Percentiles rank a stretch among this genome's conserved stretches.
Evolutionary conservation across 768 basidiomycete genomes (phyloP).

Genomic region (Albatrellus ellisii): DNA sequence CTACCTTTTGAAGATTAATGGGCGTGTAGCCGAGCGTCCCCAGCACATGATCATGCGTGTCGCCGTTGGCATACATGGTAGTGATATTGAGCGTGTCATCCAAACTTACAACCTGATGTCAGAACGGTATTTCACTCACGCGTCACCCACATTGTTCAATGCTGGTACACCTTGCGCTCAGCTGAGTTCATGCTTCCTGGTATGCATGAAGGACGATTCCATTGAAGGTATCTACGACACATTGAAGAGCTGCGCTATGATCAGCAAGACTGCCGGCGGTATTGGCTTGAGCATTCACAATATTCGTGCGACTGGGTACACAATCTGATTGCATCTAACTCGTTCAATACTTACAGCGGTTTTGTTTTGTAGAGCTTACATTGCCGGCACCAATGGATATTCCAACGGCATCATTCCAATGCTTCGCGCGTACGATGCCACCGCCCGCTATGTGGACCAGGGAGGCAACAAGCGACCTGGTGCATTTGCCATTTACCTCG

Average conservation of each 20-base stretch:
- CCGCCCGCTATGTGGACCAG: slow-evolving; percentile 97
- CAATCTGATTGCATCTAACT: not conserved
- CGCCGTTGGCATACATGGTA: slow-evolving; percentile 91
- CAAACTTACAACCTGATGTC: slow-evolving; percentile 97
- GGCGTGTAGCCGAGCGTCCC: slow-evolving; percentile 91
- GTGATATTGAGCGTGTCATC: slow-evolving; percentile 76
- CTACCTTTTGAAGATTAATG: slow-evolving; percentile 89
- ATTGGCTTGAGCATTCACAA: slow-evolving; percentile 94
- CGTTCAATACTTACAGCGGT: not conserved
- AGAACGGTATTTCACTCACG: slow-evolving; percentile 96
- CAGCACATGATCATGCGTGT: slow-evolving; percentile 99
- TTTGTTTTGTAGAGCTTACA: slow-evolving; percentile 62
- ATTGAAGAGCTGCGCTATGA: slow-evolving; percentile 96
- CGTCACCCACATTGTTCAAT: slow-evolving; percentile 96
- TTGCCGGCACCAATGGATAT: slow-evolving; percentile 97
- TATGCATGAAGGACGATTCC: slow-evolving; percentile 97
- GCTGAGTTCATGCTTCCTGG: slow-evolving; percentile 92
- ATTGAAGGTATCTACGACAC: slow-evolving; percentile 99
- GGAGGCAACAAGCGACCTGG: slow-evolving; percentile 99
- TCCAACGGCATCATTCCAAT: slow-evolving; percentile 99
- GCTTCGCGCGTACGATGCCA: slow-evolving; percentile 96
- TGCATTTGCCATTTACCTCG: slow-evolving; percentile 95
- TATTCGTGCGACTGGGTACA: slow-evolving; percentile 89
- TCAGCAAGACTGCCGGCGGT: slow-evolving; percentile 97
- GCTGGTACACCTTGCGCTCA: slow-evolving; percentile 95